Evolutionary conservation across 2,329 filamentous ascomycete genomes (phyloP), one percentile per base, ranked within the genome.

Genomic region (Zasmidium cellare): DNA sequence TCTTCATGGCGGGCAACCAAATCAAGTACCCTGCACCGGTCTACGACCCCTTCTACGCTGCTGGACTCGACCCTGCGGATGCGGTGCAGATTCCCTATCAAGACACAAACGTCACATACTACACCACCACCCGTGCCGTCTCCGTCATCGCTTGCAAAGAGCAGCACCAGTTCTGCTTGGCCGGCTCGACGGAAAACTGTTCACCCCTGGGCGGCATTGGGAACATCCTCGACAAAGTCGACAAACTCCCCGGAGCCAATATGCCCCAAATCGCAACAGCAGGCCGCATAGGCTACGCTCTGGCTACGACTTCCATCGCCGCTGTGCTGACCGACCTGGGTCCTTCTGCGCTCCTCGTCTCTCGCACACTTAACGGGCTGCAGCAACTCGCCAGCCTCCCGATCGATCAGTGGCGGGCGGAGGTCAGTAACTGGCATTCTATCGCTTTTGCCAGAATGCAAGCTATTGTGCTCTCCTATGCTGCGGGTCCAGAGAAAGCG

Each of bases 31-130:
- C 22, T n/a, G n/a, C 18, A 18, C 51, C 38, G 2, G 51, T 53
- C 20, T 53, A 53, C 51, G 51, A 53, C 22, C 51, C 51, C 22
- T 7, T 52, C 19, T 52, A 44, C 20, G 31, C 28, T n/a, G 50
- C 50, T 22, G 50, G 50, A 9, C 20, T 52, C 9, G 35, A 45
- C 38, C 28, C 22, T 16, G n/a, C 23, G 19, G 51, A 53, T 12
- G 23, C 35, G n/a, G 22, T 22, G 14, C 2, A 12, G 9, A n/a
- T 52, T 14, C 31, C 50, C 3, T 19, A 23, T 9, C 16, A 52
- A 9, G 23, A n/a, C 18, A 12, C 3, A 22, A 52, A 52, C 31
- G 5, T 35, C 14, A 52, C 50, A 9, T 23, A 44, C 28, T 52
- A 52, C 28, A 45, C 28, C 11, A 20, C 50, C 6, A 25, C 28